A percentile compares a stretch with the other conserved stretches of the same genome.
Evolutionary conservation across 768 basidiomycete species (phyloP).

Genomic region (Gyrodon lividus): DNA sequence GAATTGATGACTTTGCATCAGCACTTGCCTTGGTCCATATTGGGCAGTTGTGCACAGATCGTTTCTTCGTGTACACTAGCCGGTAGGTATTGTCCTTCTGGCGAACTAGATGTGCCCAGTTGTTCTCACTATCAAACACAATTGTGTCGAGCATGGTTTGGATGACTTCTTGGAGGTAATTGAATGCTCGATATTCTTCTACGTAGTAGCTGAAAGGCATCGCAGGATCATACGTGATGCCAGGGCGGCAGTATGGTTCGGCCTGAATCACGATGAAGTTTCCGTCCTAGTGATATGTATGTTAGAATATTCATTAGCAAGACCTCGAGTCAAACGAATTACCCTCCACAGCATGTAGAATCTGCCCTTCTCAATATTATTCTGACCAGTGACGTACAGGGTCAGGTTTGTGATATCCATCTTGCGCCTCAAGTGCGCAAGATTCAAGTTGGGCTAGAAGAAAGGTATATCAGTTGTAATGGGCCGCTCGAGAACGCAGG

Average conservation of each 20-base stretch:
- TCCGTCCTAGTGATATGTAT: slow-evolving; percentile 21
- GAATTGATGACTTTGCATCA: not conserved
- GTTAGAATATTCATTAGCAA: slow-evolving; percentile 5
- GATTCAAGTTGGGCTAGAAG: slow-evolving; percentile 16
- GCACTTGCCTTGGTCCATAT: slow-evolving; percentile 32
- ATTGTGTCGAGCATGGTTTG: slow-evolving; percentile 35
- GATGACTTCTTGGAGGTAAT: slow-evolving; percentile 28
- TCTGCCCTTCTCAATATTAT: slow-evolving; percentile 9
- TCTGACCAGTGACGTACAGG: slow-evolving; percentile 13
- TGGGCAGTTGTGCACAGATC: slow-evolving; percentile 14
- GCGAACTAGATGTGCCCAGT: slow-evolving; percentile 35
- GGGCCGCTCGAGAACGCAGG: not conserved
- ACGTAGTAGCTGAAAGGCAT: not conserved
- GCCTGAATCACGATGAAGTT: slow-evolving; percentile 30
- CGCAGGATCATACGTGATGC: not conserved
- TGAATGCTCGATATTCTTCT: slow-evolving; percentile 23
- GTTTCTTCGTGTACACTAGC: slow-evolving; percentile 27
- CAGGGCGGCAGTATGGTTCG: slow-evolving; percentile 28
- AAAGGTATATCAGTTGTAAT: not conserved
- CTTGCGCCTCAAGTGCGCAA: slow-evolving; percentile 24
- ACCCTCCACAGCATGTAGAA: slow-evolving; percentile 31
- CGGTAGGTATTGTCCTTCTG: slow-evolving; percentile 26
- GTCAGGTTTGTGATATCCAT: slow-evolving; percentile 26
- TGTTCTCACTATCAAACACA: slow-evolving; percentile 29
- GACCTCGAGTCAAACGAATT: not conserved